Conservation (phyloP, 805 yeast genomes). For the Priceomyces haplophilus region DNA sequence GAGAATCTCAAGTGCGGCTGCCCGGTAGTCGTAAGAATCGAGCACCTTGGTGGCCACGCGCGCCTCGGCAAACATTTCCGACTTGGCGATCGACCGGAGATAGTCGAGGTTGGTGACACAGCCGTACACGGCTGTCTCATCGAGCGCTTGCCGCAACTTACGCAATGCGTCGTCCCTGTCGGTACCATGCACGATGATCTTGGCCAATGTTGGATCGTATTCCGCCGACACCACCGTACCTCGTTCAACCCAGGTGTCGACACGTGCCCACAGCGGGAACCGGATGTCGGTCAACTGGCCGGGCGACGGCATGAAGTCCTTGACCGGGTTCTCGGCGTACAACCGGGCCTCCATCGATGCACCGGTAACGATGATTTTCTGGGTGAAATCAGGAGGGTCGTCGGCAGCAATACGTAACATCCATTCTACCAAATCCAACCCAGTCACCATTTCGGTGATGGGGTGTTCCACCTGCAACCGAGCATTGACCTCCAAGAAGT, state of each 20-base stretch:
- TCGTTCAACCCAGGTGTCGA: slow-evolving; percentile 89
- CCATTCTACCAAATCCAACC: slow-evolving; percentile 94
- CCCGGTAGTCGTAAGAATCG: slow-evolving; percentile 74
- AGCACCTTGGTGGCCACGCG: slow-evolving; percentile 83
- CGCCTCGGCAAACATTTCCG: slow-evolving; percentile 80
- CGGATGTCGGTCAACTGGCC: slow-evolving; percentile 83
- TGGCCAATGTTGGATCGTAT: slow-evolving; percentile 94
- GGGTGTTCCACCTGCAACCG: slow-evolving; percentile 98
- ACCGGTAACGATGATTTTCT: slow-evolving; percentile 62
- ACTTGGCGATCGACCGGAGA: slow-evolving; percentile 77
- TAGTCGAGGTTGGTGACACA: slow-evolving; percentile 89
- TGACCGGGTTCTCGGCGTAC: slow-evolving; percentile 95
- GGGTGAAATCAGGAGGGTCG: slow-evolving; percentile 73
- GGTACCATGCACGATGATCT: slow-evolving; percentile 90
- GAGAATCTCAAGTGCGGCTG: slow-evolving; percentile 80
- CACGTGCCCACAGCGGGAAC: slow-evolving; percentile 89
- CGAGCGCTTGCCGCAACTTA: slow-evolving; percentile 74
- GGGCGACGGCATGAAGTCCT: slow-evolving; percentile 93
- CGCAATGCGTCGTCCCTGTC: slow-evolving; percentile 81
- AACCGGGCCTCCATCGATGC: slow-evolving; percentile 96
- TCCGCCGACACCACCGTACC: slow-evolving; percentile 90
- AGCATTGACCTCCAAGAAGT: slow-evolving; percentile 94
- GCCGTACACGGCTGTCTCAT: slow-evolving; percentile 85
- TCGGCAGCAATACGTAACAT: slow-evolving; percentile 92
- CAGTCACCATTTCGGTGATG: slow-evolving; percentile 92